These are phyloP conservation scores for Chimonanthus praecox DNA, from an alignment of 164 flowering plant genomes.

Conservation along the genomic window DNA sequence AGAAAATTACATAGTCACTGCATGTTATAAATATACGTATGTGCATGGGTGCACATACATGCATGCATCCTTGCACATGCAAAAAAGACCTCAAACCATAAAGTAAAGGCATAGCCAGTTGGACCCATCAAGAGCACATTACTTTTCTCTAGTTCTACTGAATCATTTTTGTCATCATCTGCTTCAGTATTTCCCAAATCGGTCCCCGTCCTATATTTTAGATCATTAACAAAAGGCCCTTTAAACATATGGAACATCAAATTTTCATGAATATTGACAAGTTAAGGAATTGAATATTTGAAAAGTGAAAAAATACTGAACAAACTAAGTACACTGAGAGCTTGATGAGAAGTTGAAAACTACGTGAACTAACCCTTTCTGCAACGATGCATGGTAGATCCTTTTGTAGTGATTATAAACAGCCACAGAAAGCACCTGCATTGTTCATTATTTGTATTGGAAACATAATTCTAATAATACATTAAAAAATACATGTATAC, in stretches of 20 bases:
- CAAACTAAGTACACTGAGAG: background rate
- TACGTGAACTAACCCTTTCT: constrained; percentile 57
- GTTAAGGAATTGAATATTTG: background rate
- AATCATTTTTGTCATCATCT: constrained; percentile 54
- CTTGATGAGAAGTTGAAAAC: background rate
- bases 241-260: background rate
- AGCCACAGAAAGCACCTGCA: constrained; percentile 94
- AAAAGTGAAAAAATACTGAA: background rate
- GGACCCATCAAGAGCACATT: constrained; percentile 99
- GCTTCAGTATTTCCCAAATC: constrained; percentile 33
- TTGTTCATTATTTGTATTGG: background rate
- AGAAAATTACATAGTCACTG: background rate
- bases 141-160: constrained; percentile 92
- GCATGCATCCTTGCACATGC: too few species aligned
- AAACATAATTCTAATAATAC: background rate
- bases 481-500: background rate
- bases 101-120: constrained; percentile 52
- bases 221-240: constrained; percentile 4
- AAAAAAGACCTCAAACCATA: background rate
- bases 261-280: background rate
- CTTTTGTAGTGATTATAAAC: constrained; percentile 95
- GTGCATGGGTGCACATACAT: too few species aligned
- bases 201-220: constrained; percentile 58
- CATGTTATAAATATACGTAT: background rate
- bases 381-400: constrained; percentile 50